Base-by-base conservation (phyloP, 345 rosid species). In the Anacardium occidentale region DNA sequence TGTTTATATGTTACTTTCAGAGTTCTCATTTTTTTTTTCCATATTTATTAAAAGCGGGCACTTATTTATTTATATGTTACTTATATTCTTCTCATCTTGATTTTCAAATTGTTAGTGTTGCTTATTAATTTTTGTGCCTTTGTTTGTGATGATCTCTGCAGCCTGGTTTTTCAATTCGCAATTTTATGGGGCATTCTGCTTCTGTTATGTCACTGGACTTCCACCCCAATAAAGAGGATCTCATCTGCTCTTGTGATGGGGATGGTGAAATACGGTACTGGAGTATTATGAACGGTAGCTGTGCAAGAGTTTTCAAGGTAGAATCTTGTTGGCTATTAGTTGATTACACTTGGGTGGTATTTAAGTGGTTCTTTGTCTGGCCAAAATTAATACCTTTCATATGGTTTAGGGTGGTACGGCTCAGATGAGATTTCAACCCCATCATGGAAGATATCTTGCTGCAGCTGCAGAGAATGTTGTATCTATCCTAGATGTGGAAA, bases 261-360 rank as follows among this genome's bases (percentile, higher is more conserved):
- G 86, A 90, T 76, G 96, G 97, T 56, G 98, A 91, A 78, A 95
- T 93, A 82, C 80, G 99, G 64, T 95, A 91, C 68, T 95, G 98
- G 99, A 91, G 96, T 74, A 85, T 95, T 61, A 91, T 80, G 42
- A 87, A 91, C 24, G 99, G 97, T 78, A 88, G 84, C 83, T 88
- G 89, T 83, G 56, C 84, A 47, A 77, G 90, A 79, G 87, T 84
- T 61, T 95, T 82, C 86, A 93, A 90, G 97, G 99, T 95, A 88
- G 70, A 71, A 70, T 60, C 45, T 26, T 68, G 11, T 57, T n/a
- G 8, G 14, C 24, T 25, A 12, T 54, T 45, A 26, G 51, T 70
- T 45, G 52, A 63, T 15, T 64, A 4, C 7, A 10, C 59, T 74
- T 1, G 4, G 21, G 40, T 22, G 53, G 8, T 20, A 18, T 7